These are phyloP conservation scores for Choiromyces venosus DNA, from an alignment of 495 filamentous ascomycete genomes.

Conservation along the genomic window DNA sequence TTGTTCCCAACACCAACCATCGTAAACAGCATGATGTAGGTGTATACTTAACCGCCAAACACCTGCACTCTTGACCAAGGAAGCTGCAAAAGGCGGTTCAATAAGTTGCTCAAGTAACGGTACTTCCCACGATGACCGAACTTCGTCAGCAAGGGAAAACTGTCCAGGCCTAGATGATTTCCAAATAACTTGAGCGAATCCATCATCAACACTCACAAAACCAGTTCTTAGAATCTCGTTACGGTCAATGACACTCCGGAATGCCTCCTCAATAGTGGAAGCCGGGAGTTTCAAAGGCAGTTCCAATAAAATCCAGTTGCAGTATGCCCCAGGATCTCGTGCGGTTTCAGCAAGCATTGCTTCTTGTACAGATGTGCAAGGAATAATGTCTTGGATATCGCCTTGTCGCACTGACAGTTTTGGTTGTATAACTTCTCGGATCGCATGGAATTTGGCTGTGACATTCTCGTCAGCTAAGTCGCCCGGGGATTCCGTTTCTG, in stretches of 20 bases:
- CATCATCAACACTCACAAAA: conserved; percentile 52
- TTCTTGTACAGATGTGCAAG: conserved; percentile 63
- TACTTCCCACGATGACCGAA: conserved; percentile 30
- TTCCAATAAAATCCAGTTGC: conserved; percentile 65
- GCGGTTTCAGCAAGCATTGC: conserved; percentile 72
- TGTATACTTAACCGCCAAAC: conserved; percentile 45
- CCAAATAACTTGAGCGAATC: conserved; percentile 62
- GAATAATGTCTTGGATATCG: conserved; percentile 52
- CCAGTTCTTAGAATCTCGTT: conserved; percentile 68
- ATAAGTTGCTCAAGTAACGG: conserved; percentile 39
- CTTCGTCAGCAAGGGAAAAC: conserved; percentile 44
- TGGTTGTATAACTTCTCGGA: conserved; percentile 7
- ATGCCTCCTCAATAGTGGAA: conserved; percentile 45
- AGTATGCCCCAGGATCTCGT: conserved; percentile 55
- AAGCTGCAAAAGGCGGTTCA: conserved; percentile 55
- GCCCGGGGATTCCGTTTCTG: neutral
- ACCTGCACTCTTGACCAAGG: conserved; percentile 43
- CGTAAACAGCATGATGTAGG: conserved; percentile 74
- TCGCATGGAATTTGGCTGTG: conserved; percentile 10
- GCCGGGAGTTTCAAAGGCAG: conserved; percentile 43
- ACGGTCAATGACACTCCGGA: conserved; percentile 48
- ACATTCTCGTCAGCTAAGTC: neutral
- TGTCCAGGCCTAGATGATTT: conserved; percentile 45
- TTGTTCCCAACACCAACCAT: conserved; percentile 77
- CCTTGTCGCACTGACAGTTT: conserved; percentile 15